Conservation (phyloP, 106 monocot species). For the Vanilla planifolia region DNA sequence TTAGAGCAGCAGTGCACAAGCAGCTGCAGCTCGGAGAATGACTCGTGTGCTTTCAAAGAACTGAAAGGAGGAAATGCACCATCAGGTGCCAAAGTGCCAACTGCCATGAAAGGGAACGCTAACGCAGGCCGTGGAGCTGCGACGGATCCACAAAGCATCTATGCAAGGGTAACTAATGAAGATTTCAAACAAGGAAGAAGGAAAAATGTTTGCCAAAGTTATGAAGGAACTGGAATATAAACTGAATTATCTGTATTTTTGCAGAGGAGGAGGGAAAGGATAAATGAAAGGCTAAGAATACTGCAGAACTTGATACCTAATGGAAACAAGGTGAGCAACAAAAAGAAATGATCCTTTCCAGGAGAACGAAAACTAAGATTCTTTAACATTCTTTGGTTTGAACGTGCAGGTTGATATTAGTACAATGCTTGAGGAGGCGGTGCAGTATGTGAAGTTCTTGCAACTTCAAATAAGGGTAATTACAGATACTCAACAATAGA, state of each 20-base stretch:
- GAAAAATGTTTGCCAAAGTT: neutral
- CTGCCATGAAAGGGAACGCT: conserved; percentile 14
- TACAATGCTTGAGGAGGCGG: conserved; percentile 94
- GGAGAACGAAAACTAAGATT: neutral
- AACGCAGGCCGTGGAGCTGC: conserved; percentile 32
- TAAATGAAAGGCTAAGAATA: conserved; percentile 66
- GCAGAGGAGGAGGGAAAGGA: conserved; percentile 89
- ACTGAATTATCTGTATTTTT: neutral
- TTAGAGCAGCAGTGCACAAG: conserved; percentile 14
- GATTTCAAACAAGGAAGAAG: neutral
- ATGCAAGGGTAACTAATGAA: conserved; percentile 35
- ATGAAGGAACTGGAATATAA: neutral
- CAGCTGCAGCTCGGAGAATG: conserved; percentile 33
- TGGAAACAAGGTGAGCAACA: conserved; percentile 66
- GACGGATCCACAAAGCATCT: conserved; percentile 47
- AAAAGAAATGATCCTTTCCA: neutral
- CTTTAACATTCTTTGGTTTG: neutral
- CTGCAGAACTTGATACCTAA: conserved; percentile 71
- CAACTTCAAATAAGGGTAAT: conserved; percentile 91
- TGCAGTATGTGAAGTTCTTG: conserved; percentile 87
- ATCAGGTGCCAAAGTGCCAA: conserved; percentile 7
- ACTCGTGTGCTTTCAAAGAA: conserved; percentile 28
- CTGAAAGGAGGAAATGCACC: conserved; percentile 1
- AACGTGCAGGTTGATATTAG: conserved; percentile 70
- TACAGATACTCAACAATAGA: neutral